Evolutionary conservation across 306 rosid species (phyloP), one percentile per base, ranked within the genome.

Genomic region (Casuarina cunninghamiana): DNA sequence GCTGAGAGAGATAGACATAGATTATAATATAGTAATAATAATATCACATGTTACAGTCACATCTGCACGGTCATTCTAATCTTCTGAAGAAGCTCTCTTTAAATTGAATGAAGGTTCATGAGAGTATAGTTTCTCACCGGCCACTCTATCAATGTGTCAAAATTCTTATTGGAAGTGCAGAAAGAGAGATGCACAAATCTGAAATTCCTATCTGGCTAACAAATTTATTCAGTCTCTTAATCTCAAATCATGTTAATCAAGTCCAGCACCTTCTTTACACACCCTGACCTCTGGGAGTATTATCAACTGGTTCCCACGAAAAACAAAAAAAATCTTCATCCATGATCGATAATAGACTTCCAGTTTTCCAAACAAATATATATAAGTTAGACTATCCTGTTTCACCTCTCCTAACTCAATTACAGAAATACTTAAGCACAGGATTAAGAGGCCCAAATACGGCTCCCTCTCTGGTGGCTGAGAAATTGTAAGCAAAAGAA

Each of bases 41-140:
- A 66, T 13, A 65, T 38, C 70, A 39, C 48, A 61, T 11, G 46
- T 65, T 65, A 63, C 39, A 63, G 46, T 63, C 45, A 39, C 70
- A 26, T 39, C 42, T 60, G 11, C 44, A 65, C 6, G 12, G 70
- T 65, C 46, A 15, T 39, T 5, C 26, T 32, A 65, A 5, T 38
- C 48, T 37, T 1, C 4, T 15, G 44, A 10, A 63, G 69, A 63
- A 63, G n/a, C 44, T 15, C 69, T 5, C 3, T 54, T 5, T 26
- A 38, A 63, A 38, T 41, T 38, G 38, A 15, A 13, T 37, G 12
- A 63, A 5, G 10, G 67, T 38, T 63, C 45, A 13, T 13, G 38
- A 13, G 69, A 6, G 11, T n/a, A n/a, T n/a, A n/a, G n/a, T n/a
- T n/a, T n/a, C n/a, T n/a, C n/a, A n/a, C n/a, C n/a, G n/a, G n/a